Conservation (phyloP, 139 green algal genomes). For the Tetradesmus lagerheimii region DNA sequence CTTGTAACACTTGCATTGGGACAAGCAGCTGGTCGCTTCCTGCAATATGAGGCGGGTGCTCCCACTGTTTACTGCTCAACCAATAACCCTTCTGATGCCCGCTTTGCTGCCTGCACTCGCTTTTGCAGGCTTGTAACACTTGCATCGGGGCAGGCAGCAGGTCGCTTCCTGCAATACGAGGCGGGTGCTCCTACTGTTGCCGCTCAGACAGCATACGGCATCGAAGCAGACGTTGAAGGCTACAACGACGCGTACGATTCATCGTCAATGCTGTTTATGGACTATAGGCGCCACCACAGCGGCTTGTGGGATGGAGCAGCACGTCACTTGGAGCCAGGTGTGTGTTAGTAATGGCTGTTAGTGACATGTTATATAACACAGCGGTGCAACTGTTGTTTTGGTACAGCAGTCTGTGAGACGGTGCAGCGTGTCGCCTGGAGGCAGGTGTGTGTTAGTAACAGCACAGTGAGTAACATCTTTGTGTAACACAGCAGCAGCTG, state of each 20-base stretch:
- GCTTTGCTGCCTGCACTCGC: not conserved
- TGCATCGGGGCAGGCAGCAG: slow-evolving; percentile 85
- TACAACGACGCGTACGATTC: slow-evolving; percentile 77
- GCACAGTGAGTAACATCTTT: not conserved
- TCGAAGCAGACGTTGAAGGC: slow-evolving; percentile 79
- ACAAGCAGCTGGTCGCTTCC: slow-evolving; percentile 86
- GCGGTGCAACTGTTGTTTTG: too few relatives aligned
- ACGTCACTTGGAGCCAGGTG: slow-evolving; percentile 37
- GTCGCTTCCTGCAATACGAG: slow-evolving; percentile 90
- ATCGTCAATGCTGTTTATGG: slow-evolving; percentile 89
- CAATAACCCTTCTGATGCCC: not conserved
- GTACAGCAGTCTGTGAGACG: too few relatives aligned
- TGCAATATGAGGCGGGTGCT: slow-evolving; percentile 85
- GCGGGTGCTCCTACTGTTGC: slow-evolving; percentile 78
- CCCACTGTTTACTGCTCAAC: too few relatives aligned
- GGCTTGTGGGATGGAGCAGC: slow-evolving; percentile 71
- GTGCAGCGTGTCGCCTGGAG: too few relatives aligned
- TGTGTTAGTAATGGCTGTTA: not conserved
- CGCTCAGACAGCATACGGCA: slow-evolving; percentile 94
- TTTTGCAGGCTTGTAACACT: slow-evolving; percentile 82
- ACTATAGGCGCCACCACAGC: slow-evolving; percentile 88
- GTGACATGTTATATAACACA: not conserved
- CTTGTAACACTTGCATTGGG: slow-evolving; percentile 88
- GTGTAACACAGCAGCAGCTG: not conserved
- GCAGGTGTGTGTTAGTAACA: not conserved